A percentile compares a stretch with the other conserved stretches of the same genome.
These are phyloP conservation scores for Rhodotorula kratochvilovae DNA, from an alignment of 768 basidiomycete genomes.

Conservation along the genomic window DNA sequence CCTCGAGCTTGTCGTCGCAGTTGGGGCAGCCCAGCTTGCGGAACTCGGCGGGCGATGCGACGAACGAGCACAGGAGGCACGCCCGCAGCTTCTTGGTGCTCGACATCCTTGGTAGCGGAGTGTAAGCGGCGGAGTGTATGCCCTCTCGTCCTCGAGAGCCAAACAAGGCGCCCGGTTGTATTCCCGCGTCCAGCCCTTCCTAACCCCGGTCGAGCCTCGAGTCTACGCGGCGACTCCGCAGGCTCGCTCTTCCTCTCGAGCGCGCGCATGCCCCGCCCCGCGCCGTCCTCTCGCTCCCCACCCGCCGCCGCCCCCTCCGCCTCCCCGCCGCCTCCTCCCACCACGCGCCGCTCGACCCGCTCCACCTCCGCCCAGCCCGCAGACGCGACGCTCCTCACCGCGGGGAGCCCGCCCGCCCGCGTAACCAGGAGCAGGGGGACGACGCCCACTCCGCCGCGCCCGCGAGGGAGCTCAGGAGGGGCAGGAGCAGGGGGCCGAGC, in stretches of 20 bases:
- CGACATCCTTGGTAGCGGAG: slow-evolving; percentile 22
- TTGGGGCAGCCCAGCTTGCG: slow-evolving; percentile 85
- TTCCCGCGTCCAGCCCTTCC: no score
- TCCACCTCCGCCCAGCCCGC: not conserved
- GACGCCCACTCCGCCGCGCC: not conserved
- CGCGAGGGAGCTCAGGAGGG: not conserved
- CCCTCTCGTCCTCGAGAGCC: no score
- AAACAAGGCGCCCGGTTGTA: not conserved
- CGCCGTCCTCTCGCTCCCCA: not conserved
- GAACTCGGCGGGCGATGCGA: slow-evolving; percentile 79
- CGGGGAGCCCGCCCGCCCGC: no score
- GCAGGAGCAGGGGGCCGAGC: not conserved
- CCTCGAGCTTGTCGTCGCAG: slow-evolving; percentile 92
- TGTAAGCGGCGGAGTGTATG: not conserved
- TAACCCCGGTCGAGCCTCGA: no score
- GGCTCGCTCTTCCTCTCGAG: no score
- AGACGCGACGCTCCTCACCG: no score
- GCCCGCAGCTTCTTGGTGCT: slow-evolving; percentile 66
- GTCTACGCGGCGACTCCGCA: no score
- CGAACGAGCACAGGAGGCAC: slow-evolving; percentile 86
- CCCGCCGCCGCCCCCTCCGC: not conserved
- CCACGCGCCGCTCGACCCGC: not conserved
- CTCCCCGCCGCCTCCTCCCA: not conserved
- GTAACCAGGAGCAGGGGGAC: no score
- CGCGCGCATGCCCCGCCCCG: not conserved